phyloP scores from a whole-genome alignment of 192 early-diverging fungal species.

The Coemansia sp. region DNA sequence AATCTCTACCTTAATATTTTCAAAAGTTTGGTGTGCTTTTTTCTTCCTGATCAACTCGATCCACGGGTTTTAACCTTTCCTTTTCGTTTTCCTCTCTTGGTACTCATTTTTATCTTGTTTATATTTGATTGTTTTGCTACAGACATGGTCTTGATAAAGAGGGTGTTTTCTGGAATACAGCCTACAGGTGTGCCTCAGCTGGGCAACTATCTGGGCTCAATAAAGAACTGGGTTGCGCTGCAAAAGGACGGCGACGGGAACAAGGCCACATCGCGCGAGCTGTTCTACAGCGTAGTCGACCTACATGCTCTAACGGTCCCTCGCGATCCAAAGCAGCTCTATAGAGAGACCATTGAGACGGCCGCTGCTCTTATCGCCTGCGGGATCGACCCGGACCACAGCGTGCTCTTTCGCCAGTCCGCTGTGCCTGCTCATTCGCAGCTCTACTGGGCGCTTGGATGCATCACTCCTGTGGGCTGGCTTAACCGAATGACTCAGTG shows the following conservation, averaged over 20 bases:
- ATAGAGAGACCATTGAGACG: constrained; percentile 69
- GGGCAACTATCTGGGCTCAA: constrained; percentile 92
- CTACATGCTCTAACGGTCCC: constrained; percentile 86
- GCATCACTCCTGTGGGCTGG: constrained; percentile 86
- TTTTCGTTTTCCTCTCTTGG: not conserved
- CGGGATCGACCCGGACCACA: constrained; percentile 73
- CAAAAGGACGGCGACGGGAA: constrained; percentile 55
- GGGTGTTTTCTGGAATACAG: constrained; percentile 86
- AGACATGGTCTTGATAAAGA: constrained; percentile 1
- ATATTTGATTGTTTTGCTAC: not conserved
- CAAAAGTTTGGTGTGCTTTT: not conserved
- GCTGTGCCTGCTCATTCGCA: constrained; percentile 76
- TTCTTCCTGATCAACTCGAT: no score
- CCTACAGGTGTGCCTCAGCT: constrained; percentile 92
- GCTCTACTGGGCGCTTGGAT: constrained; percentile 83
- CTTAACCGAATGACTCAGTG: constrained; percentile 95
- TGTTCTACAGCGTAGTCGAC: constrained; percentile 83
- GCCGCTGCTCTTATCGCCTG: constrained; percentile 77
- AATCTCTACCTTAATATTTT: not conserved
- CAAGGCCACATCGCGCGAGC: constrained; percentile 27
- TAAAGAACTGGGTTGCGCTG: constrained; percentile 80
- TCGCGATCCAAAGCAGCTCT: constrained; percentile 64
- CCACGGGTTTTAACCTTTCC: no score
- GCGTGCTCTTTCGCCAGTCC: constrained; percentile 84
- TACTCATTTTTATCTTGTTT: not conserved